Evolutionary conservation across 352 stramenopile species (phyloP), one percentile per base, ranked within the genome.

Genomic region (Globisporangium echinulatum): DNA sequence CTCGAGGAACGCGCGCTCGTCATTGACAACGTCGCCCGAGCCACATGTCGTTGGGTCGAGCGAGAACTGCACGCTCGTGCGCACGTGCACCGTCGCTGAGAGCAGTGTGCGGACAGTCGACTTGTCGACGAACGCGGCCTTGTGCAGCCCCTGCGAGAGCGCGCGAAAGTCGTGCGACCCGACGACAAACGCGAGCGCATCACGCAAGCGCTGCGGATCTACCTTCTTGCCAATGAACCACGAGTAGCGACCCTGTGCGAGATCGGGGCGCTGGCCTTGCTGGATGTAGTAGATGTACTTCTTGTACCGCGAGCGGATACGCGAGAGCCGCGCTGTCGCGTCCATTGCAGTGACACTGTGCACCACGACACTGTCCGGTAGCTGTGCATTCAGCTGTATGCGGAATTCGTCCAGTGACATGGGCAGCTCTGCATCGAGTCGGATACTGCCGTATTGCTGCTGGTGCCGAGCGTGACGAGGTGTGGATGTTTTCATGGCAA

Each of bases 221-320:
- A 95, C 53, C 56, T 69, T 70, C 52, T 80, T 76, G 14, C 82
- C 78, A n/a, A 93, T 70, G 49, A 90, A 95, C 83, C 83, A 95
- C 59, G 85, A 91, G 59, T 75, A 92, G 52, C 85, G 90, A 56
- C 79, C 74, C 10, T 86, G 62, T 44, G 88, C 67, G 33, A 91
- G 67, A 61, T 90, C 72, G 0, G 83, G 83, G 11, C 83, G 79
- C 52, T 83, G 58, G 4, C 83, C 85, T 69, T 95, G 85, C 57
- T 95, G 83, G 68, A 95, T 75, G 67, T 95, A 95, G 76, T 95
- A 95, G 47, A 95, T 72, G 64, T 95, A 95, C 70, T 92, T 91
- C 61, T 95, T 95, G 75, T 84, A 89, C 19, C 75, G 76, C 43
- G 85, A 92, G 6, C 83, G 84, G 61, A 90, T 90, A 33, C 83